Evolutionary conservation across 352 stramenopile genomes (phyloP).

Genomic region (Globisporangium takayamanum): DNA sequence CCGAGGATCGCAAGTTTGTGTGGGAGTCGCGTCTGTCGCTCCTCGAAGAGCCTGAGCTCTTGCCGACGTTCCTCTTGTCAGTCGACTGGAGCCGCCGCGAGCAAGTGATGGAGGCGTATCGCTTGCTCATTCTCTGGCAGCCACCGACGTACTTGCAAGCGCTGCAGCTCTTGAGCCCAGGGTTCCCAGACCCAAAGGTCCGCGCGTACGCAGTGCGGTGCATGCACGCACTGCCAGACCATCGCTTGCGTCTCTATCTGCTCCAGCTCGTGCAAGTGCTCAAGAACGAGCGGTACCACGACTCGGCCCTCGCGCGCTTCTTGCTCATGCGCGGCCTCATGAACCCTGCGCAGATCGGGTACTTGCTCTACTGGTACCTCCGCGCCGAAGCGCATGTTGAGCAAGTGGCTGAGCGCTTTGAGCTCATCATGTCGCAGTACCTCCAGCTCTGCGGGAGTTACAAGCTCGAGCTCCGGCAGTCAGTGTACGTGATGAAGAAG

Average conservation of each 20-base stretch:
- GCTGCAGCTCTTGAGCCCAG: conserved; percentile 79
- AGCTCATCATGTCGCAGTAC: conserved; percentile 70
- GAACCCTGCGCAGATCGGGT: conserved; percentile 76
- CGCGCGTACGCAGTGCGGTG: conserved; percentile 89
- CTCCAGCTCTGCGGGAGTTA: conserved; percentile 85
- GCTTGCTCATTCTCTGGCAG: conserved; percentile 68
- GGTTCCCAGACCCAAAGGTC: conserved; percentile 89
- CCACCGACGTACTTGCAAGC: conserved; percentile 78
- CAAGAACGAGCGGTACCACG: conserved; percentile 83
- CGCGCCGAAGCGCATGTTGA: conserved; percentile 62
- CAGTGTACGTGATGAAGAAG: conserved; percentile 90
- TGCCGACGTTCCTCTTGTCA: conserved; percentile 81
- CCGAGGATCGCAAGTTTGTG: conserved; percentile 59
- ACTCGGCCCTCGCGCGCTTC: conserved; percentile 72
- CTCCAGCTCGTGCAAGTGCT: conserved; percentile 82
- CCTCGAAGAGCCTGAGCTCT: conserved; percentile 57
- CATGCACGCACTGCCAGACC: conserved; percentile 80
- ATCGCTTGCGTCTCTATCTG: conserved; percentile 83
- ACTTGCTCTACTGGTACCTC: conserved; percentile 81
- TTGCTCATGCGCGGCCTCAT: conserved; percentile 65
- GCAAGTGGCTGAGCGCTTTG: conserved; percentile 57
- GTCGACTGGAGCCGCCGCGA: conserved; percentile 78
- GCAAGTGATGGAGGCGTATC: conserved; percentile 78
- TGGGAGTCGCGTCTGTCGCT: conserved; percentile 62
- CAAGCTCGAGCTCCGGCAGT: conserved; percentile 86